phyloP scores from a whole-genome alignment of 2,329 filamentous ascomycete species.

The Periconia macrospinosa region DNA sequence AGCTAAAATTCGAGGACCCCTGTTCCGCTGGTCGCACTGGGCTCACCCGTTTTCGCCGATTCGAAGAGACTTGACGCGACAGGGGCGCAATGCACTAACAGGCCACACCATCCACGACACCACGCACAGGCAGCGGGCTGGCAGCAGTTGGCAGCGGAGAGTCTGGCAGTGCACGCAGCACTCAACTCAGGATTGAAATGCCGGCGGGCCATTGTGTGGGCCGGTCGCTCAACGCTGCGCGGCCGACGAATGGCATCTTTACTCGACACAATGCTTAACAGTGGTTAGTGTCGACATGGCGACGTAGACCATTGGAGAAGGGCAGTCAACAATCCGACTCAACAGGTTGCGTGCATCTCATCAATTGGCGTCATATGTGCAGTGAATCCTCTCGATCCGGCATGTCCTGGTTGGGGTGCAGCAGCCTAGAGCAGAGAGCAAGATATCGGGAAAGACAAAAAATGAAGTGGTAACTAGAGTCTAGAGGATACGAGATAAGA shows the following conservation, averaged over 20 bases:
- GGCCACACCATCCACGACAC: neutral
- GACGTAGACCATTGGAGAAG: too few relatives aligned
- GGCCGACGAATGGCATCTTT: too few relatives aligned
- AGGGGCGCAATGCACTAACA: too few relatives aligned
- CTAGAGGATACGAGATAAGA: too few relatives aligned
- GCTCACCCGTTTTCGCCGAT: neutral
- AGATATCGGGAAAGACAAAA: neutral
- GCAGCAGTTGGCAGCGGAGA: neutral
- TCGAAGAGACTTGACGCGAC: neutral
- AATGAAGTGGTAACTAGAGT: too few relatives aligned
- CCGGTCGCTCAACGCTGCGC: too few relatives aligned
- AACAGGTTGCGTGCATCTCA: neutral
- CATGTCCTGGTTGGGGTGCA: too few relatives aligned
- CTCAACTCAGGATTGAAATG: too few relatives aligned
- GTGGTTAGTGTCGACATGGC: too few relatives aligned
- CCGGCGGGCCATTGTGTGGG: too few relatives aligned
- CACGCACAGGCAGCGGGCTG: neutral
- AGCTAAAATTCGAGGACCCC: conserved; percentile 34
- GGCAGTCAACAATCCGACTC: neutral
- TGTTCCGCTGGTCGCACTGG: conserved; percentile 12
- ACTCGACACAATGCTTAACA: too few relatives aligned
- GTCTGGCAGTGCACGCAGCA: neutral
- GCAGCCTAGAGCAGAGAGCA: neutral
- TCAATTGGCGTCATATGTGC: neutral
- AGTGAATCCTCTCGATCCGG: too few relatives aligned